phyloP scores from a whole-genome alignment of 345 rosid species.

The Aquilaria yunnanensis region DNA sequence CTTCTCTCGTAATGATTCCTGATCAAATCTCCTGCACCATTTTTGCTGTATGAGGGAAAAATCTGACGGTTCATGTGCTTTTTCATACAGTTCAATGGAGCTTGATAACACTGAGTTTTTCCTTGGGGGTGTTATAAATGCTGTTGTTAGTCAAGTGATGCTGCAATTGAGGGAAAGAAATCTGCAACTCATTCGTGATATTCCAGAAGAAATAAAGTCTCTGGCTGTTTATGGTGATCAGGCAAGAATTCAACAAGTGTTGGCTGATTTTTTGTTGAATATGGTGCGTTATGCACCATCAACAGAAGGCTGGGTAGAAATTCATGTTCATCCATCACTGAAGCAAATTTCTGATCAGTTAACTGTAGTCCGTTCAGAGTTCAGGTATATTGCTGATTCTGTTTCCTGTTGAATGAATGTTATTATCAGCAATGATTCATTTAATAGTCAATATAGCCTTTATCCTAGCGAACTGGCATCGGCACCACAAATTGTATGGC shows the following conservation, averaged over 20 bases:
- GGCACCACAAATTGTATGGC: no score
- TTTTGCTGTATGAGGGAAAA: no score
- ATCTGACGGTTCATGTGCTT: conserved; percentile 14
- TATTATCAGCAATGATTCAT: no score
- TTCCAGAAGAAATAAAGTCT: conserved; percentile 84
- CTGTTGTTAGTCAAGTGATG: conserved; percentile 97
- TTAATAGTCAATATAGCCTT: no score
- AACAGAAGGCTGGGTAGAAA: conserved; percentile 85
- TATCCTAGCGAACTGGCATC: no score
- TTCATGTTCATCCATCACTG: conserved; percentile 57
- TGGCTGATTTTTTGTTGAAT: conserved; percentile 86
- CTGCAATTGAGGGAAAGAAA: conserved; percentile 65
- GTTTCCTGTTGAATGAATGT: not conserved
- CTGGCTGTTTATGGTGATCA: conserved; percentile 87
- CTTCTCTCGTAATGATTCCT: no score
- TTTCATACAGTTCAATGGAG: conserved; percentile 58
- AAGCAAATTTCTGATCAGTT: conserved; percentile 52
- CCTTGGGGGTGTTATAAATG: conserved; percentile 81
- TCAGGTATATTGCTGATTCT: conserved; percentile 44
- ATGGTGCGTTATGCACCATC: conserved; percentile 77
- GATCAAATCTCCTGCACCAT: no score
- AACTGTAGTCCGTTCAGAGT: conserved; percentile 50
- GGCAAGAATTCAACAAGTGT: conserved; percentile 78
- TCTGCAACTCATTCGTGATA: conserved; percentile 87
- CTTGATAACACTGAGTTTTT: conserved; percentile 71